Base-by-base conservation (phyloP, 345 rosid species). In the Mercurialis annua region DNA sequence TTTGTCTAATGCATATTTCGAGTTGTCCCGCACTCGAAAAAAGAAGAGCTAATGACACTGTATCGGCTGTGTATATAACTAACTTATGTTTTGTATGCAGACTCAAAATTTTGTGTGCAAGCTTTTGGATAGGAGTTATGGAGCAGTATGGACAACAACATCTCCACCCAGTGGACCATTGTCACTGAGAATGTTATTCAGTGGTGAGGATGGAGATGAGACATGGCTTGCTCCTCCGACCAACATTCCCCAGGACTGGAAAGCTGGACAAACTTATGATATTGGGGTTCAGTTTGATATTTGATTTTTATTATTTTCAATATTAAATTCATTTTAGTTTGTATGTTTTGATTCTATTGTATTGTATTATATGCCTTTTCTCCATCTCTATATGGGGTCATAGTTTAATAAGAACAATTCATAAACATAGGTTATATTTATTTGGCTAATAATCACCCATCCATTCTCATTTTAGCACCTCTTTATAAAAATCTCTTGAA, bases 211-310 rank as follows among this genome's bases (percentile, higher is more conserved):
- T 67, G 93, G 88, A 64, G 84, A 79, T n/a, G 88, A 82, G 66
- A 62, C 82, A 3, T 87, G 93, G 90, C 71, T 87, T 38, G 85
- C 68, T 69, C 93, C 93, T 17, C 81, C 75, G 24, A 84, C 78
- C 73, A 60, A 79, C 75, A 82, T 87, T 58, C 93, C 88, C 26
- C 57, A 68, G 4, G 78, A 77, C 72, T 87, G 93, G 93, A 82
- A 81, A 77, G 81, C 83, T 6, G 93, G 93, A 67, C 76, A 71
- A 55, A 74, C 84, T 48, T 85, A 85, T 52, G 88, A 87, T 65
- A 84, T 88, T 4, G 88, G 93, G 59, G 75, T 78, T n/a, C 93
- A 85, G 73, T 68, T 85, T 40, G 5, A 34, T 34, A 34, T 34
- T 29, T 5, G 17, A 17, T 2, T 26, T 14, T 64, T n/a, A n/a